Evolutionary conservation across 1,284 basidiomycete genomes (phyloP).

Genomic region (Ganoderma multipileum): DNA sequence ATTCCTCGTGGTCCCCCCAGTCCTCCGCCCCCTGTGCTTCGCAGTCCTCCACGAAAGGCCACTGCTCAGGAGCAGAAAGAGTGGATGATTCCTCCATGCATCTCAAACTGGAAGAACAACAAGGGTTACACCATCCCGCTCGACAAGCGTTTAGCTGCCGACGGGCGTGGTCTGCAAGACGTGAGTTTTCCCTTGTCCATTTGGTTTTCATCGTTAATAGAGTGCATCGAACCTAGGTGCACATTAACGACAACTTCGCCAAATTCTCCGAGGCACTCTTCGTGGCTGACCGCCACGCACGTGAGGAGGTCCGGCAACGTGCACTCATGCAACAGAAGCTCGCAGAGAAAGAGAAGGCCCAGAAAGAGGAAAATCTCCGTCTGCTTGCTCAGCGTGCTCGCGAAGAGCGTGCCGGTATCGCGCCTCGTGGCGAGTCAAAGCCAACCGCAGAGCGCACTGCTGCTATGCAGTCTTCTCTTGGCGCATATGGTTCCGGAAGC

Average conservation of each 20-base stretch:
- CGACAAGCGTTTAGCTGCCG: constrained; percentile 97
- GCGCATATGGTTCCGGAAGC: constrained; percentile 85
- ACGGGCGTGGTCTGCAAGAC: constrained; percentile 96
- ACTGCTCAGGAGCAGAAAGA: constrained; percentile 98
- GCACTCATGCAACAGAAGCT: constrained; percentile 98
- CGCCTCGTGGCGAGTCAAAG: constrained; percentile 48
- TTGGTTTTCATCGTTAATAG: background rate
- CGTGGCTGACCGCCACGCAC: constrained; percentile 96
- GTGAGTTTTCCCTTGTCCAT: constrained; percentile 56
- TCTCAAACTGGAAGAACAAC: constrained; percentile 99
- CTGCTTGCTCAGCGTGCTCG: constrained; percentile 93
- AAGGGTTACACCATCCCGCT: constrained; percentile 99
- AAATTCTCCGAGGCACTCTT: constrained; percentile 98
- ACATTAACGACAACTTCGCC: constrained; percentile 99
- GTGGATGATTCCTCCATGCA: constrained; percentile 99
- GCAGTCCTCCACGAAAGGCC: constrained; percentile 95
- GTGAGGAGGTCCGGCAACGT: constrained; percentile 97
- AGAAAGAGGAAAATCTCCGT: constrained; percentile 96
- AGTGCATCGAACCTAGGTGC: constrained; percentile 61
- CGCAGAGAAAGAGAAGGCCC: constrained; percentile 96
- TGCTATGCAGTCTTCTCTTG: constrained; percentile 79
- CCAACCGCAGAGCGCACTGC: constrained; percentile 65
- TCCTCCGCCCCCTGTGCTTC: constrained; percentile 95
- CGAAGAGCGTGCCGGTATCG: constrained; percentile 89
- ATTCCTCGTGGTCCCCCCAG: constrained; percentile 95